Percentiles rank a stretch among this genome's conserved stretches.
Conservation (phyloP, 768 basidiomycete species). For the Coprinopsis marcescibilis region DNA sequence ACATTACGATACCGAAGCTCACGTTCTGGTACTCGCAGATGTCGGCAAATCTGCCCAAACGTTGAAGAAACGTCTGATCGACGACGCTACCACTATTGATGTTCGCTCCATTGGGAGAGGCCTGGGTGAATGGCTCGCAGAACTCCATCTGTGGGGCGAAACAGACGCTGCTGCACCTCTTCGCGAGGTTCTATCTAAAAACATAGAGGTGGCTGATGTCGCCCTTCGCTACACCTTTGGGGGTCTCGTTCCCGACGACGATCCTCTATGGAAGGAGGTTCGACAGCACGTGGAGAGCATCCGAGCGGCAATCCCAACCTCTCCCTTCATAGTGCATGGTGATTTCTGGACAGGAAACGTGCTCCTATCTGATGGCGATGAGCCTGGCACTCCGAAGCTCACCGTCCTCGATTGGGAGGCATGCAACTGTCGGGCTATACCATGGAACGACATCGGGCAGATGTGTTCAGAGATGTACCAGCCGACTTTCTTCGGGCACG, state of each 20-base stretch:
- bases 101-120: not conserved
- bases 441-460: constrained; percentile 4
- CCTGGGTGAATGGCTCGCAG: constrained; percentile 1
- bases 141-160: constrained; percentile 3
- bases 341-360: constrained; percentile 5
- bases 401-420: constrained; percentile 2
- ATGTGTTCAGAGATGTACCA: constrained; percentile 5
- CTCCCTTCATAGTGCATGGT: not conserved
- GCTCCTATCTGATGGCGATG: not conserved
- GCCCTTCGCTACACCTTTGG: not conserved
- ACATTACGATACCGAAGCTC: not conserved
- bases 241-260: not conserved
- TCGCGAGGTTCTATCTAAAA: not conserved
- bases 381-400: not conserved
- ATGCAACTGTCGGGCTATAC: not conserved
- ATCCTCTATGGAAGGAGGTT: not conserved
- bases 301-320: not conserved
- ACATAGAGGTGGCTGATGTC: not conserved
- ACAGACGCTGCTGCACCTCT: not conserved
- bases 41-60: not conserved
- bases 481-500: not conserved
- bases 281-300: not conserved
- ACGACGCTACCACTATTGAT: not conserved
- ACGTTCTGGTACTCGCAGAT: not conserved
- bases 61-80: not conserved